Conservation (phyloP, 2,329 filamentous ascomycete genomes). For the Beauveria caledonica region DNA sequence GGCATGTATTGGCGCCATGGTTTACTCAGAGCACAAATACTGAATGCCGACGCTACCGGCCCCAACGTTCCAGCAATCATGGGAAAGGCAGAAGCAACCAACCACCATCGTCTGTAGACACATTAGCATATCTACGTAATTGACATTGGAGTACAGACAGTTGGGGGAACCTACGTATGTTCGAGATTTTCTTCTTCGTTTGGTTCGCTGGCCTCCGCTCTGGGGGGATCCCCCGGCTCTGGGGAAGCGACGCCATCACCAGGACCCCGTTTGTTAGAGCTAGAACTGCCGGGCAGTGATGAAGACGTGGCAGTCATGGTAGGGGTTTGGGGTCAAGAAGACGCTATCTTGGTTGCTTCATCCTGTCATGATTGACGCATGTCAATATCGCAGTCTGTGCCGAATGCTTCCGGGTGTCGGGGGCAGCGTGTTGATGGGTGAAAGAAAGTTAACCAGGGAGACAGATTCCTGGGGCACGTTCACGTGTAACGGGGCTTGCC, state of each 20-base stretch:
- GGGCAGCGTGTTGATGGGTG: background rate
- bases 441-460: background rate
- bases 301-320: background rate
- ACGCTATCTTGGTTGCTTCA: background rate
- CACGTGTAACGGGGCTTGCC: background rate
- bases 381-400: background rate
- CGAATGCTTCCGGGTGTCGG: background rate
- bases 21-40: conserved; percentile 75
- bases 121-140: background rate
- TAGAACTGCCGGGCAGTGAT: background rate
- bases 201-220: background rate
- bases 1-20: conserved; percentile 60
- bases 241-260: background rate
- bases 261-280: background rate
- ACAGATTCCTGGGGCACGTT: background rate
- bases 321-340: background rate
- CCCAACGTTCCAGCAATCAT: conserved; percentile 78
- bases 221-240: background rate
- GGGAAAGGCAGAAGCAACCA: conserved; percentile 58
- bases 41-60: conserved; percentile 80
- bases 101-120: conserved; percentile 50
- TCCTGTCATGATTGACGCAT: background rate
- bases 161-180: background rate
- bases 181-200: conserved; percentile 6
- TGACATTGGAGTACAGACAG: background rate